Evolutionary conservation across 2,329 filamentous ascomycete genomes (phyloP), one percentile per base, ranked within the genome.

Genomic region (Colletotrichum karsti): DNA sequence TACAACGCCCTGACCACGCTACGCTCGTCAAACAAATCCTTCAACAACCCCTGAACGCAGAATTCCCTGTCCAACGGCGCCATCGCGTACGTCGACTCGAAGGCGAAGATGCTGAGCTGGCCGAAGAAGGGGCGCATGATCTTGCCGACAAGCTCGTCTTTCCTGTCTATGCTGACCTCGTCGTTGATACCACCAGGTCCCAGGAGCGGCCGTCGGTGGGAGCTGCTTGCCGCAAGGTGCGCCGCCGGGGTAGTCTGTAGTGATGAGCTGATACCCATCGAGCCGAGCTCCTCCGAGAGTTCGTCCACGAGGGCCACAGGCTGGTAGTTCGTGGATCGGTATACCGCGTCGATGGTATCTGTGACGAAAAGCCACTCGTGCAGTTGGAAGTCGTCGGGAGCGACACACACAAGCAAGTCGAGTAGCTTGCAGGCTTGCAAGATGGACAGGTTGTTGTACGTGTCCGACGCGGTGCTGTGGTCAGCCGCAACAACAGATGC

Each of bases 331-430:
- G 89, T 81, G 0, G 93, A 91, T 12, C 93, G 90, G 79, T 99
- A 97, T 35, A 99, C 93, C 1, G 96, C 95, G 74, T 99, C 96
- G 71, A 98, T 95, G 13, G 95, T 98, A 79, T 99, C 96, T 2
- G 94, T 97, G 62, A 99, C 91, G 78, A 97, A 99, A 4, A 98
- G 88, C 96, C 96, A 99, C 82, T 98, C 94, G 74, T 97, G 92
- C n/a, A 98, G 88, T 79, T 98, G 96, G 80, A 98, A 99, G 77
- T 99, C 96, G 73, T 99, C 96, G 0, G 95, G 95, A 5, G 93
- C 92, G 7, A 95, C 85, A 46, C 94, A 91, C 13, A 98, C 87
- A n/a, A 99, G 85, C 20, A 94, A 84, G 75, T 99, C 96, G 4
- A 99, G 87, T 3, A 99, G 86, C 77, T 98, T 99, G 81, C 95